A percentile compares a stretch with the other conserved stretches of the same genome.
phyloP scores from a whole-genome alignment of 1,139 yeast species.

The Magnusiomyces suaveolens region DNA sequence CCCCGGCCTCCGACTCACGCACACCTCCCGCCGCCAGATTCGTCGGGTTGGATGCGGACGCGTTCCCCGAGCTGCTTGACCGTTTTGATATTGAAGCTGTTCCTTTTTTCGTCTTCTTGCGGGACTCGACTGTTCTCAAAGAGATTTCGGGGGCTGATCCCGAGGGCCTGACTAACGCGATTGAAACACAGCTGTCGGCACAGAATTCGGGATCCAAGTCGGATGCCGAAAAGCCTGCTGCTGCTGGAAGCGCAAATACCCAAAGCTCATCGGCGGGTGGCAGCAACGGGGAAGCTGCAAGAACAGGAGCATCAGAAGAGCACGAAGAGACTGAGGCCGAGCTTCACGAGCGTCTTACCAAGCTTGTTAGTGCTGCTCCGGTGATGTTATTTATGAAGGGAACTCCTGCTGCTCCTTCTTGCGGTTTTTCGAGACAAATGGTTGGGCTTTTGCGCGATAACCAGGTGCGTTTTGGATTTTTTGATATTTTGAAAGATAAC shows the following conservation, averaged over 20 bases:
- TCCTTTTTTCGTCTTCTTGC: conserved; percentile 79
- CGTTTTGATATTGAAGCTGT: conserved; percentile 91
- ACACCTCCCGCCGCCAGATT: conserved; percentile 36
- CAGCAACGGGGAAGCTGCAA: conserved; percentile 32
- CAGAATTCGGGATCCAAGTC: neutral
- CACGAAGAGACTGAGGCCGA: conserved; percentile 73
- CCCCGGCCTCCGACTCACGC: neutral
- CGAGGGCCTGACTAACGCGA: conserved; percentile 68
- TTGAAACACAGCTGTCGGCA: conserved; percentile 43
- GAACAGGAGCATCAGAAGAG: conserved; percentile 33
- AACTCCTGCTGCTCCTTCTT: conserved; percentile 93
- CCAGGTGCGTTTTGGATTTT: conserved; percentile 90
- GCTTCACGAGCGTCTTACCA: conserved; percentile 63
- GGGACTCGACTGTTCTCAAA: conserved; percentile 73
- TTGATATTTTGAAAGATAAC: conserved; percentile 89
- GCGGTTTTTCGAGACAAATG: conserved; percentile 92
- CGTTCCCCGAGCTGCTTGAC: conserved; percentile 76
- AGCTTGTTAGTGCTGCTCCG: conserved; percentile 87
- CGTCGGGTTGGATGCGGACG: conserved; percentile 81
- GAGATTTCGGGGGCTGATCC: conserved; percentile 95
- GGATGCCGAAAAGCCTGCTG: neutral
- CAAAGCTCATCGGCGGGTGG: too few relatives aligned
- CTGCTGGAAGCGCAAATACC: conserved; percentile 12
- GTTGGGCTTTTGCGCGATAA: conserved; percentile 89
- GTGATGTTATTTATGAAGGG: conserved; percentile 98